Conservation (phyloP, 1,284 basidiomycete species). For the Leccinum subrobustum region DNA sequence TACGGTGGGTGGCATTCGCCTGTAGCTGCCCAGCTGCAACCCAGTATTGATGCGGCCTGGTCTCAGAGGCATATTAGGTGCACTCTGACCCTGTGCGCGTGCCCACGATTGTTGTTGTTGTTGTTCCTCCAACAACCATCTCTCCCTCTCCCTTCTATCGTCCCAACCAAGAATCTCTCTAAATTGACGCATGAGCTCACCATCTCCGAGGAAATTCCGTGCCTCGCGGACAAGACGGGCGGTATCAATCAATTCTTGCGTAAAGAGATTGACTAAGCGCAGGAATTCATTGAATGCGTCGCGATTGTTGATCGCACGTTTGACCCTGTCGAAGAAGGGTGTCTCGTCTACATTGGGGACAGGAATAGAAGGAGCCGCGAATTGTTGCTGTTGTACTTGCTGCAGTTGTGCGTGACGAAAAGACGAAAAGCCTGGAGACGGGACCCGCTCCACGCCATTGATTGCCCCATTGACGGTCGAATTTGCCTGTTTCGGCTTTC, state of each 20-base stretch:
- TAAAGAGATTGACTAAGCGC: conserved; percentile 93
- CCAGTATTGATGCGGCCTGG: conserved; percentile 60
- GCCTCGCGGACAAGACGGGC: conserved; percentile 75
- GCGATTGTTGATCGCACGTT: conserved; percentile 83
- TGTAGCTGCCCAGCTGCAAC: conserved; percentile 81
- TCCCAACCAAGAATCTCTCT: conserved; percentile 92
- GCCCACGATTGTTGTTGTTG: conserved; percentile 41
- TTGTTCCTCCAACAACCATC: conserved; percentile 45
- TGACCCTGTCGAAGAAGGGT: conserved; percentile 93
- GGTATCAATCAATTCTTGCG: conserved; percentile 91
- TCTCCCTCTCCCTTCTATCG: conserved; percentile 61
- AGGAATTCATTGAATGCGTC: conserved; percentile 96
- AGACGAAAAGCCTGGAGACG: conserved; percentile 24
- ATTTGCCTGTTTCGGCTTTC: conserved; percentile 24
- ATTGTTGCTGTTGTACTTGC: conserved; percentile 32
- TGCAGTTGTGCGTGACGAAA: conserved; percentile 27
- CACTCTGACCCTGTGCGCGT: conserved; percentile 41
- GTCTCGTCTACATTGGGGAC: conserved; percentile 62
- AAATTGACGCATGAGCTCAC: conserved; percentile 82
- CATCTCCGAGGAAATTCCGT: conserved; percentile 62
- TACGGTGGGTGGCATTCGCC: conserved; percentile 79
- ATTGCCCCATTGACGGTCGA: conserved; percentile 19
- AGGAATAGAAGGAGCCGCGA: conserved; percentile 21
- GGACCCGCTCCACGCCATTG: conserved; percentile 21
- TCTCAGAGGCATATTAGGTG: conserved; percentile 41